Evolutionary conservation across 805 yeast species (phyloP), one percentile per base, ranked within the genome.

Genomic region (Candida taoyuanica): DNA sequence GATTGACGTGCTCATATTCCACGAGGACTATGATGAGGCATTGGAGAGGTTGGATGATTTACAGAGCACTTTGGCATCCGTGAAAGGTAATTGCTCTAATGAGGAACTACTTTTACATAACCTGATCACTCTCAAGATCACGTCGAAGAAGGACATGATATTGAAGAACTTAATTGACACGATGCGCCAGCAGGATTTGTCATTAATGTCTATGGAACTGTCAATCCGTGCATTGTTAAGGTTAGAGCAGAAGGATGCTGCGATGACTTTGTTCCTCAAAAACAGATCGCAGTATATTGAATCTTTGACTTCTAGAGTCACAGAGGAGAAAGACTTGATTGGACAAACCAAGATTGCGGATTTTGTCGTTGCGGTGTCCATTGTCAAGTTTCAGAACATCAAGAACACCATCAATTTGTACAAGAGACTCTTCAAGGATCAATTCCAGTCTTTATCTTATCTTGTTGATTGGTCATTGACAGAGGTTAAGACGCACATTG

Each of bases 1-100:
- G 39, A 68, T 82, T 29, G 93, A 85, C 54, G 75, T 81, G 12
- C 68, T 68, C 38, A 67, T 83, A 18, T 81, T 85, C 9, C 80
- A 82, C 49, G 71, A 74, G 37, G 68, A 71, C 39, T 81, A 71
- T 58, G 52, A 63, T 31, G 63, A 58, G 14, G 70, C 77, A 0
- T 70, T 70, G 3, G 64, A 58, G 4, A 43, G 45, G 12, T 37
- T 64, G 25, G 29, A 49, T 7, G 53, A 52, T 16, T 62, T 73
- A 38, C 72, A 67, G 36, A 42, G 36, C 3, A 53, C 55, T 8
- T 35, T 63, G 17, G 25, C 36, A 2, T 29, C 37, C 2, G 13
- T 36, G 7, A 43, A 51, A 6, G 24, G 40, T 3, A 47, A 43
- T 12, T 46, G 53, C 14, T 47, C 47, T n/a, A 19, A 25, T 3